Conservation (phyloP, 805 yeast genomes). For the Lipomyces anomalus region DNA sequence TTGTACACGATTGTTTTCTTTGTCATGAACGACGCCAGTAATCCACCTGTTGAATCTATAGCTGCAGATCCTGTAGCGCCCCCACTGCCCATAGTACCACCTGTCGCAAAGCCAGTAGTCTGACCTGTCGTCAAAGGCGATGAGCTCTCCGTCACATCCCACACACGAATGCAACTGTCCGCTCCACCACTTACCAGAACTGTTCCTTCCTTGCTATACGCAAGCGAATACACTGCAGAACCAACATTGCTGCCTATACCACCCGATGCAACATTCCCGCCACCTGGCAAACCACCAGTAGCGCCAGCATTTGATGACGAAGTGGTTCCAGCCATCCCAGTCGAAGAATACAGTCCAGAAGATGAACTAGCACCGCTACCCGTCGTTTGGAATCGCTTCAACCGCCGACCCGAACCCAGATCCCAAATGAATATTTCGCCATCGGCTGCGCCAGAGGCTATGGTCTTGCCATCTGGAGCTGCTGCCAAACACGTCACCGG, state of each 20-base stretch:
- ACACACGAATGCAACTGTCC: slow-evolving; percentile 85
- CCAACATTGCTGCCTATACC: slow-evolving; percentile 91
- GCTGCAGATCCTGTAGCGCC: slow-evolving; percentile 2
- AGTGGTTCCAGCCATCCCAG: no score
- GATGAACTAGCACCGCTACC: no score
- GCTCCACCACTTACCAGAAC: slow-evolving; percentile 88
- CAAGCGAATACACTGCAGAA: slow-evolving; percentile 74
- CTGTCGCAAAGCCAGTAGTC: slow-evolving; percentile 7
- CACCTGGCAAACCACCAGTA: no score
- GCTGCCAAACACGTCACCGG: slow-evolving; percentile 80
- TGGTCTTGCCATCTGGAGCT: slow-evolving; percentile 95
- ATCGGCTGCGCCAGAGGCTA: slow-evolving; percentile 85
- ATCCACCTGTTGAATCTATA: slow-evolving; percentile 47
- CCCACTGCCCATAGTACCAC: neutral
- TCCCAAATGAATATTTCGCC: slow-evolving; percentile 88
- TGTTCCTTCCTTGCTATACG: slow-evolving; percentile 81
- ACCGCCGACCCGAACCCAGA: slow-evolving; percentile 79
- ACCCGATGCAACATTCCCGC: no score
- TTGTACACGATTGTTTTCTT: slow-evolving; percentile 91
- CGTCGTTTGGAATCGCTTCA: no score
- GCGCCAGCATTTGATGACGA: no score
- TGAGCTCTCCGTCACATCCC: slow-evolving; percentile 78
- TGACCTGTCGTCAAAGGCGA: slow-evolving; percentile 10
- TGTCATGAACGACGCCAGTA: slow-evolving; percentile 91
- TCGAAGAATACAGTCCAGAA: no score